Percentiles rank a stretch among this genome's conserved stretches.
Evolutionary conservation across 73 alveolate species (phyloP).

Genomic region (Paramecium pentaurelia): DNA sequence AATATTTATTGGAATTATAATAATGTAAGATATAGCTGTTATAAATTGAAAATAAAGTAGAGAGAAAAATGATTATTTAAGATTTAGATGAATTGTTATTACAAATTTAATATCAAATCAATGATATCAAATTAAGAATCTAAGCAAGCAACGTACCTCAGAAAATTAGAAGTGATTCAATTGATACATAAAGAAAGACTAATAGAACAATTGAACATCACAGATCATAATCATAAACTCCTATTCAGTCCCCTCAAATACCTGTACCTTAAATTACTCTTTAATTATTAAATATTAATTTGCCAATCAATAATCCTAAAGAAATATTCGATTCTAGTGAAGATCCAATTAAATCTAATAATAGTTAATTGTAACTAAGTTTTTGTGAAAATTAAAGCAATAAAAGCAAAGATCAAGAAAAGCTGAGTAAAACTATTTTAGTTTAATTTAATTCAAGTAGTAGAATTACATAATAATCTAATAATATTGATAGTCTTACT

Average conservation of each 20-base stretch:
- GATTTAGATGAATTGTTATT: background rate
- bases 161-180: slow-evolving; percentile 19
- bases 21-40: background rate
- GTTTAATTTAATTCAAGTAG: background rate
- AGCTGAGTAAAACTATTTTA: background rate
- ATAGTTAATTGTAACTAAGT: background rate
- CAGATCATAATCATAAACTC: slow-evolving; percentile 2
- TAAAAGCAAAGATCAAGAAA: background rate
- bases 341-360: background rate
- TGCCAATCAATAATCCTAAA: background rate
- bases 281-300: background rate
- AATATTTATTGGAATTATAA: slow-evolving; percentile 4
- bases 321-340: slow-evolving; percentile 8
- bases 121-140: background rate
- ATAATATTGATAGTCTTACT: background rate
- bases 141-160: background rate
- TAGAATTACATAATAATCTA: background rate
- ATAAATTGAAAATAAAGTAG: slow-evolving; percentile 6
- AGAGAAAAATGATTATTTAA: background rate
- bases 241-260: background rate
- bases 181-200: background rate
- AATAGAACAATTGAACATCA: background rate
- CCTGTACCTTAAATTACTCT: background rate
- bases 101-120: background rate
- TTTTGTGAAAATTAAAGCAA: background rate